Percentiles rank a stretch among this genome's conserved stretches.
These are phyloP conservation scores for Rhizophora apiculata DNA, from an alignment of 345 rosid species.

Conservation along the genomic window DNA sequence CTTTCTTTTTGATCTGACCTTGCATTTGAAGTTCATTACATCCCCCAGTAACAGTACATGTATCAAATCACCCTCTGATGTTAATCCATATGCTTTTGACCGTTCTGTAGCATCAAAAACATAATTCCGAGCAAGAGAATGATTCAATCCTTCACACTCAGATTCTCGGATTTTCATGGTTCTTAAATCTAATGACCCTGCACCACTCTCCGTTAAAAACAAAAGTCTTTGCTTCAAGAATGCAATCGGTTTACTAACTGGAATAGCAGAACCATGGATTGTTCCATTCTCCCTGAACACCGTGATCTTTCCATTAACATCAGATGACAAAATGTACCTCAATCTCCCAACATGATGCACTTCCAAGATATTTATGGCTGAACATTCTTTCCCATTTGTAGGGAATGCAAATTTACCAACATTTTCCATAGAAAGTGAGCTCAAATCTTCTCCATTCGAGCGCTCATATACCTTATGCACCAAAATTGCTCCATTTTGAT, in stretches of 20 bases:
- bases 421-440: constrained; percentile 48
- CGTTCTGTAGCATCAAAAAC: constrained; percentile 75
- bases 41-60: constrained; percentile 78
- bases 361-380: constrained; percentile 57
- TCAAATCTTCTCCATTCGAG: constrained; percentile 61
- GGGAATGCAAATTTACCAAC: constrained; percentile 41
- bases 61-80: constrained; percentile 77
- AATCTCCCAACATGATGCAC: constrained; percentile 87
- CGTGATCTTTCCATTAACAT: constrained; percentile 56
- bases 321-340: constrained; percentile 62
- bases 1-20: constrained; percentile 81
- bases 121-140: constrained; percentile 55
- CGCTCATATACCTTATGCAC: constrained; percentile 65
- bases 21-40: constrained; percentile 81
- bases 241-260: constrained; percentile 61
- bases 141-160: constrained; percentile 80
- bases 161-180: constrained; percentile 84
- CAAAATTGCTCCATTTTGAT: constrained; percentile 59
- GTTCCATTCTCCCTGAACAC: constrained; percentile 71
- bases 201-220: constrained; percentile 86
- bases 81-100: constrained; percentile 92
- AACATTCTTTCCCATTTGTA: constrained; percentile 39
- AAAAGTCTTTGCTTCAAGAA: constrained; percentile 89
- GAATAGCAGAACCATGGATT: constrained; percentile 62
- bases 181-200: constrained; percentile 89